A percentile compares a stretch with the other conserved stretches of the same genome.
phyloP scores from a whole-genome alignment of 108 stramenopile species.

The Fistulifera solaris region DNA sequence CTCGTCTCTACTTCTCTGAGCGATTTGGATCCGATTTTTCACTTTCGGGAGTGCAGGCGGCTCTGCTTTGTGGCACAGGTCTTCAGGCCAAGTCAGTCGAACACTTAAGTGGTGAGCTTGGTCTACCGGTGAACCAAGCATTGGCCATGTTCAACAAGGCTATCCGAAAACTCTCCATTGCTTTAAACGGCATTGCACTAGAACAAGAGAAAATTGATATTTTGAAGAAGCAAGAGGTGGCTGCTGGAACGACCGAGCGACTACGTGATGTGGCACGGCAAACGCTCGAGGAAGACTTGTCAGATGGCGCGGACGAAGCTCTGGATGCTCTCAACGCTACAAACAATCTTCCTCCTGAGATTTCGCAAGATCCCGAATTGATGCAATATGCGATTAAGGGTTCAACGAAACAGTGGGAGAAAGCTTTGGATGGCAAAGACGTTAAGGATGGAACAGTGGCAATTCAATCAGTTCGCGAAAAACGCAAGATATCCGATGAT shows the following conservation, averaged over 20 bases:
- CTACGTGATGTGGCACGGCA: conserved; percentile 58
- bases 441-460: conserved; percentile 27
- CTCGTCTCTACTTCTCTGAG: conserved; percentile 86
- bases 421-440: conserved; percentile 59
- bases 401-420: conserved; percentile 71
- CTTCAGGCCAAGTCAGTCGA: conserved; percentile 82
- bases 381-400: conserved; percentile 83
- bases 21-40: conserved; percentile 65
- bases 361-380: conserved; percentile 60
- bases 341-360: conserved; percentile 32
- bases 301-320: conserved; percentile 55
- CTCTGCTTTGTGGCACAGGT: conserved; percentile 83
- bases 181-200: conserved; percentile 66
- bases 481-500: conserved; percentile 34
- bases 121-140: conserved; percentile 82
- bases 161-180: conserved; percentile 79
- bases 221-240: conserved; percentile 21
- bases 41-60: conserved; percentile 84
- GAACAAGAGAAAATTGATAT: conserved; percentile 59
- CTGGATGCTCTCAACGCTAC: conserved; percentile 28
- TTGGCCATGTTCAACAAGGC: conserved; percentile 97
- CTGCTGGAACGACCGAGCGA: conserved; percentile 14
- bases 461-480: conserved; percentile 35
- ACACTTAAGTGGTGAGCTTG: conserved; percentile 65
- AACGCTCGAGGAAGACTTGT: conserved; percentile 78